Conservation (phyloP, 768 basidiomycete species). For the Suillus paluster region DNA sequence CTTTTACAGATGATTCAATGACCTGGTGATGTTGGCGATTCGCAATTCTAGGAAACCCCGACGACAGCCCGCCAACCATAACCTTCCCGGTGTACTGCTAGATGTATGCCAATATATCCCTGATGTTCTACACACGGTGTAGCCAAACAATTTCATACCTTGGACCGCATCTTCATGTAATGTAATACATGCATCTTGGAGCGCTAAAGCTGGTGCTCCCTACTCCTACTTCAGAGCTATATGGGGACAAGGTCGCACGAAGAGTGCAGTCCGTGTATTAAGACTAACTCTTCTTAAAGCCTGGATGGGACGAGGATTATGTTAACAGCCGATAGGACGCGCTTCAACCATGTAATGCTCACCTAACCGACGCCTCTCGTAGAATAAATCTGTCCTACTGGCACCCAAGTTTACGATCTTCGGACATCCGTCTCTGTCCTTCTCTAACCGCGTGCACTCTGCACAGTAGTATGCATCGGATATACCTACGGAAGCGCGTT, state of each 20-base stretch:
- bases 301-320: constrained; percentile 13
- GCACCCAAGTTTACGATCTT: constrained; percentile 98
- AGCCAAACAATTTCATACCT: not conserved
- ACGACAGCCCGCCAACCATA: constrained; percentile 59
- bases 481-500: constrained; percentile 62
- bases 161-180: not conserved
- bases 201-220: not conserved
- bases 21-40: constrained; percentile 43
- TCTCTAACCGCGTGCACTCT: constrained; percentile 95
- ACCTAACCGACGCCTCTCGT: constrained; percentile 87
- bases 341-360: constrained; percentile 18
- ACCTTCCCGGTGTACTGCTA: constrained; percentile 62
- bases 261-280: not conserved
- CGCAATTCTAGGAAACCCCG: constrained; percentile 60
- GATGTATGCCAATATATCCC: constrained; percentile 7
- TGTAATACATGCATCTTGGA: not conserved
- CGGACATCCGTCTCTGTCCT: constrained; percentile 97
- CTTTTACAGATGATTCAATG: not conserved
- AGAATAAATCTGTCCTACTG: constrained; percentile 90
- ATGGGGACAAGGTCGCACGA: not conserved
- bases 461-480: constrained; percentile 99
- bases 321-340: not conserved
- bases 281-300: constrained; percentile 38
- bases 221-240: not conserved
- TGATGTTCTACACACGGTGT: not conserved